These are phyloP conservation scores for Juglanconis oblonga DNA, from an alignment of 2,329 filamentous ascomycete genomes.

Conservation along the genomic window DNA sequence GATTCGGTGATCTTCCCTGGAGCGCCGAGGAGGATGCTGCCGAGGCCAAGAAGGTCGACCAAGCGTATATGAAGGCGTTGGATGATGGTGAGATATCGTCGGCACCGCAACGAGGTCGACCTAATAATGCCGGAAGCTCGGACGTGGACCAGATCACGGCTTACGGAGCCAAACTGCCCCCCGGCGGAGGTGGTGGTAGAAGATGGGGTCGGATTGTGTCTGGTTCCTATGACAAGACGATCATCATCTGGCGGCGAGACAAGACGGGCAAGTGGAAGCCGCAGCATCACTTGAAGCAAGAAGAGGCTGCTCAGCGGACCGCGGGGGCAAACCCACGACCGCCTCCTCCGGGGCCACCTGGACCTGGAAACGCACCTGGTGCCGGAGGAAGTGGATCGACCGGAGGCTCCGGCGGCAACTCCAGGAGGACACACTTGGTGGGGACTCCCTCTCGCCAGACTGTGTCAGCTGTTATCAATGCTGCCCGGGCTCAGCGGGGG, in stretches of 20 bases:
- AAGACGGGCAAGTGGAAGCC: constrained; percentile 81
- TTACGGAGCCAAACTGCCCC: constrained; percentile 81
- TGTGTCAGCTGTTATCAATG: constrained; percentile 6
- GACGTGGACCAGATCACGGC: constrained; percentile 74
- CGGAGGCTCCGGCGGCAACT: background rate
- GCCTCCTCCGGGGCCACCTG: constrained; percentile 9
- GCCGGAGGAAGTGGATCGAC: constrained; percentile 1
- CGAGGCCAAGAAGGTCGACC: constrained; percentile 71
- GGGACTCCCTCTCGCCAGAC: background rate
- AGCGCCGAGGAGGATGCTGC: constrained; percentile 71
- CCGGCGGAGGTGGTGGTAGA: constrained; percentile 78
- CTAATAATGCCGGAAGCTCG: constrained; percentile 68
- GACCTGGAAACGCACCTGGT: constrained; percentile 4
- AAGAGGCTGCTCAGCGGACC: constrained; percentile 61
- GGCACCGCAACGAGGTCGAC: constrained; percentile 36
- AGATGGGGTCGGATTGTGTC: constrained; percentile 93
- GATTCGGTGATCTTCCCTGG: constrained; percentile 84
- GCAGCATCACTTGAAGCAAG: constrained; percentile 71
- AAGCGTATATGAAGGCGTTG: constrained; percentile 64
- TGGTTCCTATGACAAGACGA: constrained; percentile 91
- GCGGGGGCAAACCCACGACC: constrained; percentile 21
- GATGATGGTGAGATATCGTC: constrained; percentile 46
- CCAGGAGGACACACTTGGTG: constrained; percentile 2
- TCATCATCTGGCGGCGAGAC: constrained; percentile 92
- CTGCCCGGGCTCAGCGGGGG: constrained; percentile 5